Evolutionary conservation across 2,329 filamentous ascomycete genomes (phyloP).

Genomic region (Talaromyces sp.): DNA sequence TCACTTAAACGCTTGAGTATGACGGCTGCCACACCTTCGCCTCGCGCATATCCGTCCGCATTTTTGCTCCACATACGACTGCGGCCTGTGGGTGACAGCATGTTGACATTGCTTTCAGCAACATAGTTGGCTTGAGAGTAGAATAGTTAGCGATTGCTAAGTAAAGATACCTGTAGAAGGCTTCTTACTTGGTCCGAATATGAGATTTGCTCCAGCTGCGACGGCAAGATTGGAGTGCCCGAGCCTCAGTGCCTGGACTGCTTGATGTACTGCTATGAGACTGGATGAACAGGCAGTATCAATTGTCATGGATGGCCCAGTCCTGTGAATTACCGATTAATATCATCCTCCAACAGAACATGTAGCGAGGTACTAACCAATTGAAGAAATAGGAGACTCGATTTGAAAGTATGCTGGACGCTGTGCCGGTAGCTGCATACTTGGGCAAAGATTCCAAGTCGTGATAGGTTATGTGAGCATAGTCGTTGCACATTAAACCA

Average conservation of each 20-base stretch:
- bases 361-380: constrained; percentile 18
- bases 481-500: constrained; percentile 24
- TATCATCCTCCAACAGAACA: background rate
- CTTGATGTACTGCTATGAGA: constrained; percentile 35
- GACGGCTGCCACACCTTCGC: constrained; percentile 47
- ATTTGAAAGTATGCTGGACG: constrained; percentile 37
- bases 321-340: background rate
- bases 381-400: constrained; percentile 39
- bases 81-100: constrained; percentile 51
- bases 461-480: constrained; percentile 15
- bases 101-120: constrained; percentile 25
- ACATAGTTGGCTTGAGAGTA: constrained; percentile 4
- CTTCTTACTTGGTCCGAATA: constrained; percentile 18
- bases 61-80: constrained; percentile 46
- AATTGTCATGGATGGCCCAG: constrained; percentile 40
- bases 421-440: constrained; percentile 26
- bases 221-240: constrained; percentile 27
- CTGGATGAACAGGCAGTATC: constrained; percentile 46
- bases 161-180: too few relatives aligned
- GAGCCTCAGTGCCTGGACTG: constrained; percentile 24
- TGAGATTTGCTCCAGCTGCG: constrained; percentile 21
- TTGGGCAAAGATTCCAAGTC: constrained; percentile 17
- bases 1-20: constrained; percentile 47
- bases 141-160: background rate
- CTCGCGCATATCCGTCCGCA: constrained; percentile 48